Evolutionary conservation across 306 rosid species (phyloP).

Genomic region (Vigna unguiculata): DNA sequence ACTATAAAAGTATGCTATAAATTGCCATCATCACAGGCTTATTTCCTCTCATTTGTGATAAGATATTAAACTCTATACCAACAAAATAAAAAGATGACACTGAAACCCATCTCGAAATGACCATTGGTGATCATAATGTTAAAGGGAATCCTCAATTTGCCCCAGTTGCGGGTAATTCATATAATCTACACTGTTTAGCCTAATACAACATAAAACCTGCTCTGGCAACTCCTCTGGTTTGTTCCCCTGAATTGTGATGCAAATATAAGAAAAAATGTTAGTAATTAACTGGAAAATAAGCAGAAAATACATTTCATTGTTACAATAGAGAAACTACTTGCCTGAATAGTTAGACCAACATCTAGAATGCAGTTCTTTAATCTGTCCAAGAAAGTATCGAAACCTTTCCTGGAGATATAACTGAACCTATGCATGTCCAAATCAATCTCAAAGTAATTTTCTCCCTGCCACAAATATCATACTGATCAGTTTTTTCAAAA

Average conservation of each 20-base stretch:
- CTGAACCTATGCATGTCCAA: constrained; percentile 88
- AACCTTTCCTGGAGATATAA: constrained; percentile 86
- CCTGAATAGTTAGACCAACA: constrained; percentile 91
- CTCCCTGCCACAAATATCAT: constrained; percentile 57
- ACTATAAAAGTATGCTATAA: background rate
- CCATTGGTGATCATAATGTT: constrained; percentile 38
- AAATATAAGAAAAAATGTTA: background rate
- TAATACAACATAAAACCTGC: constrained; percentile 73
- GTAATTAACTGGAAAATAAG: background rate
- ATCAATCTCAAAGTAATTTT: constrained; percentile 83
- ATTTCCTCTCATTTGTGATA: constrained; percentile 18
- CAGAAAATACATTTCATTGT: constrained; percentile 12
- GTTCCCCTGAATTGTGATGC: constrained; percentile 63
- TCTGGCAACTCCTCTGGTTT: constrained; percentile 85
- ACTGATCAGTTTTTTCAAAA: constrained; percentile 10
- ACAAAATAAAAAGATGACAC: background rate
- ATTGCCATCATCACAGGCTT: constrained; percentile 26
- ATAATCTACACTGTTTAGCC: constrained; percentile 74
- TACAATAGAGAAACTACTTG: constrained; percentile 28
- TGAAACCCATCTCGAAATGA: constrained; percentile 39
- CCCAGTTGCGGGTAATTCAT: constrained; percentile 71
- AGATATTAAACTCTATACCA: constrained; percentile 29
- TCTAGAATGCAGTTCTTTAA: constrained; percentile 71
- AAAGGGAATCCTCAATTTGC: constrained; percentile 45
- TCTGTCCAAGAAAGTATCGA: constrained; percentile 74